phyloP scores from a whole-genome alignment of 2,329 filamentous ascomycete species.

The Beauveria medogensis region DNA sequence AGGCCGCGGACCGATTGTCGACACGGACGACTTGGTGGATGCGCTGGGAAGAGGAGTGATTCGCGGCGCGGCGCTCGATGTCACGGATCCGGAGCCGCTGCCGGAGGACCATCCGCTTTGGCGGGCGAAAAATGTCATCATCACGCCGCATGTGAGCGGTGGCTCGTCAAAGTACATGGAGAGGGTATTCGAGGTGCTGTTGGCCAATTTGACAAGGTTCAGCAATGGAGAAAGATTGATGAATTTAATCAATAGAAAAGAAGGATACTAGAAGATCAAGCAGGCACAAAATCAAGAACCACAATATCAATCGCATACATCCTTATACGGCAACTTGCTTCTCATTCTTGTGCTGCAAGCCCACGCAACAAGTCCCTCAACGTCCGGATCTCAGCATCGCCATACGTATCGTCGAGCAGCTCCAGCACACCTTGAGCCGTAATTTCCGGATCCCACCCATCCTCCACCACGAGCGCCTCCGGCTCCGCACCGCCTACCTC shows the following conservation, averaged over 20 bases:
- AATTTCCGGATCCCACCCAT: slow-evolving; percentile 24
- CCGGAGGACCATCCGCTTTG: slow-evolving; percentile 61
- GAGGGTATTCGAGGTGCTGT: slow-evolving; percentile 34
- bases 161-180: slow-evolving; percentile 31
- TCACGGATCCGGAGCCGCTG: slow-evolving; percentile 72
- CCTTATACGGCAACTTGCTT: neutral
- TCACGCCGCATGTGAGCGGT: slow-evolving; percentile 46
- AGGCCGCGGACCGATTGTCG: slow-evolving; percentile 47
- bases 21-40: slow-evolving; percentile 49
- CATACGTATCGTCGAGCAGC: slow-evolving; percentile 20
- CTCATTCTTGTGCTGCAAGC: neutral
- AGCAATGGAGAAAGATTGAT: slow-evolving; percentile 29
- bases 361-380: slow-evolving; percentile 13
- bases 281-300: neutral
- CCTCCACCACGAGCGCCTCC: slow-evolving; percentile 18
- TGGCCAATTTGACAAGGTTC: slow-evolving; percentile 31
- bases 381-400: slow-evolving; percentile 14
- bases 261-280: slow-evolving; percentile 19
- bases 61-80: slow-evolving; percentile 64
- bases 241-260: slow-evolving; percentile 32
- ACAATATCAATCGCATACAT: too few species aligned
- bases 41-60: slow-evolving; percentile 43
- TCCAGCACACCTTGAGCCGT: slow-evolving; percentile 21
- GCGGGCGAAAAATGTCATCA: slow-evolving; percentile 58
- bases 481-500: slow-evolving; percentile 20